Conservation (phyloP, 257 asterid genomes). For the Pogostemon cablin region DNA sequence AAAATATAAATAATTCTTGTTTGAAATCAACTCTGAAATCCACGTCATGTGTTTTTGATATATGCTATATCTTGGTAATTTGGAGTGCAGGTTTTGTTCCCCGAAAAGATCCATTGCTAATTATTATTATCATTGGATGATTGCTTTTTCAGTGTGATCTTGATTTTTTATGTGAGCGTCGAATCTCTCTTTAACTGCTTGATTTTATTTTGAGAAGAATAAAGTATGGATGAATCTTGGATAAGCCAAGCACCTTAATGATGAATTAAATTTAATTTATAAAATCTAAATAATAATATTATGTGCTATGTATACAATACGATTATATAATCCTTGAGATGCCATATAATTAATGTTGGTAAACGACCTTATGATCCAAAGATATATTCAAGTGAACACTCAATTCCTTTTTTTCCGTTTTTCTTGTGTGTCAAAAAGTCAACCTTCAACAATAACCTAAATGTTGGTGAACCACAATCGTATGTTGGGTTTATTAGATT, state of each 20-base stretch:
- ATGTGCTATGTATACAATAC: too few species aligned
- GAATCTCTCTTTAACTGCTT: too few species aligned
- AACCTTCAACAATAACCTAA: background rate
- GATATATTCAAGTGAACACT: conserved; percentile 4
- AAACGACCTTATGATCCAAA: conserved; percentile 14
- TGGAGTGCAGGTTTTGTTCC: background rate
- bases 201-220: background rate
- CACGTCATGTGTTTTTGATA: background rate
- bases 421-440: conserved; percentile 10
- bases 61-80: background rate
- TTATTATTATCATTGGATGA: too few species aligned
- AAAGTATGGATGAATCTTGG: background rate
- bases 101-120: too few species aligned
- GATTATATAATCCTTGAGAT: conserved; percentile 3
- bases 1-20: background rate
- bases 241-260: background rate
- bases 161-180: too few species aligned
- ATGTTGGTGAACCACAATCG: conserved; percentile 8
- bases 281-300: too few species aligned
- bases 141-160: too few species aligned
- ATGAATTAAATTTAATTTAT: too few species aligned
- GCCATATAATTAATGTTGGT: conserved; percentile 26
- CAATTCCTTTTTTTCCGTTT: background rate
- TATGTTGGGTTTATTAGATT: conserved; percentile 30
- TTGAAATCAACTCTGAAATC: background rate